Evolutionary conservation across 306 rosid genomes (phyloP), one percentile per base, ranked within the genome.

Genomic region (Glycine latifolia): DNA sequence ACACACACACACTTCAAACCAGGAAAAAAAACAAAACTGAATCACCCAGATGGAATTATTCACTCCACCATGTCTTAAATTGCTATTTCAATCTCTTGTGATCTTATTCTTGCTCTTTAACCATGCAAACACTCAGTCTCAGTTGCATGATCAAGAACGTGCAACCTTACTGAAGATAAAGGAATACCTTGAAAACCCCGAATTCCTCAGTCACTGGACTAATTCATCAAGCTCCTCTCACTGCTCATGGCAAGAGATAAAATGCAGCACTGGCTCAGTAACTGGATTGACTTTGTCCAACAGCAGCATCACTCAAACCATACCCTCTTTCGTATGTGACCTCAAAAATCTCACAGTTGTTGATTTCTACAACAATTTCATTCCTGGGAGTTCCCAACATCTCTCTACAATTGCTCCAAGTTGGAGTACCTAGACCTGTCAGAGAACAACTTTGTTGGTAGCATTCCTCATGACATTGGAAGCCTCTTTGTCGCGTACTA

Each of bases 291-390:
- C 7, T 10, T 53, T 92, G 7, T 0, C 1, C 9, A 15, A 58
- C 56, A 5, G 4, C 6, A 76, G 67, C 66, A 78, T 94, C 66
- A 16, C 0, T 6, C 75, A 62, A 33, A 67, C 83, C 7, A 53
- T 94, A 15, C 98, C 98, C 7, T 7, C 87, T 75, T 89, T 90
- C 88, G 50, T 94, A 16, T 94, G 92, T 82, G 90, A 90, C 56
- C 92, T 94, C 71, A 83, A 44, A 48, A 92, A 90, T 14, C 95
- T 94, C 75, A 81, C 87, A 48, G 49, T n/a, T 39, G 77, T 94
- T 73, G 69, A 79, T 88, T 67, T 84, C 80, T 67, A 37, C 10
- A 0, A 2, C 6, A 90, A 92, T 74, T 70, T 0, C 10, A 79
- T 94, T 31, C 35, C 90, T 0, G 88, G 88, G 5, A 59, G 67